Base-by-base conservation (phyloP, 345 rosid species). In the Syzygium oleosum region DNA sequence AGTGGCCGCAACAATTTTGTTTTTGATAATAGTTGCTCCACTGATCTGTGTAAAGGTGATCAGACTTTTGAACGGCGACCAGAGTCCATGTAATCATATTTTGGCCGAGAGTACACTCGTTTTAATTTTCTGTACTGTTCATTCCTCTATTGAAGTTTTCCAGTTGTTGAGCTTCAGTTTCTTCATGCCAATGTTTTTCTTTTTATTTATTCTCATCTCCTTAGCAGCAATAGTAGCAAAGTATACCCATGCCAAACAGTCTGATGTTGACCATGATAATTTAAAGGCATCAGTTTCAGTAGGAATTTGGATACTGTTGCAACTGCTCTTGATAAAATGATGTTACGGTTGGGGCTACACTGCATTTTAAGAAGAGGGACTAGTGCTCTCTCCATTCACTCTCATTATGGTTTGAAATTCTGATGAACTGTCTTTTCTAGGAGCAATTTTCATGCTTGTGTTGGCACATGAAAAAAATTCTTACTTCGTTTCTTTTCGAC, bases 1-100 rank as follows among this genome's bases (percentile, higher is more conserved):
- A 41, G 88, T 88, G 91, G 93, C 84, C 58, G 95, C 91, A 91
- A 86, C 95, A 90, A 88, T 93, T 95, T 96, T 94, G 94, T 54
- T 61, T 38, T 38, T 52, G 31, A 90, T 91, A 77, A 87, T 87
- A 87, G 94, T 88, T 92, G 94, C 92, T 89, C 89, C 93, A 87
- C 91, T 56, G 54, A 27, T 79, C 10, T 83, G 54, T 86, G 31
- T 86, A 23, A 23, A 19, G 85, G 52, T 41, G 13, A 54, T 41
- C 12, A 2, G 43, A 22, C 25, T 55, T 8, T 10, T 55, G 58
- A 55, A 55, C 22, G 46, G 25, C 4, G 12, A 73, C 25, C 43
- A 9, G 46, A 34, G 79, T 63, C 21, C 10, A 15, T 31, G 78
- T 29, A 65, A 14, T 73, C 49, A 0, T 68, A 27, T 34, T 65